Base-by-base conservation (phyloP, 2,329 filamentous ascomycete species). In the Fusarium globosum region DNA sequence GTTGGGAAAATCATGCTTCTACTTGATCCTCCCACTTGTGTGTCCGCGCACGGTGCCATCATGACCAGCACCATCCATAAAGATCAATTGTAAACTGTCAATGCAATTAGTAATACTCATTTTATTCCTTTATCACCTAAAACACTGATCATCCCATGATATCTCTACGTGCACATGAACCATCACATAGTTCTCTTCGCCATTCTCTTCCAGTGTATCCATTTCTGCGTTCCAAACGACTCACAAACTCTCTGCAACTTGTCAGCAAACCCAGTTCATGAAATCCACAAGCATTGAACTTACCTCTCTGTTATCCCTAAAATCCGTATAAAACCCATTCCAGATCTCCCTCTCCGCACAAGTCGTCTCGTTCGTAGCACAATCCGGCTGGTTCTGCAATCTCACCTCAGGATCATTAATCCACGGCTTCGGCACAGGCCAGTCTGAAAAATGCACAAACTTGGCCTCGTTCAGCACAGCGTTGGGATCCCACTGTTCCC, bases 391-490 rank as follows among this genome's bases (percentile, higher is more conserved):
- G 4, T 59, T 59, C 33, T 59, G 51, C 20, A 55, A 18, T 28
- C 51, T 55, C 30, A 59, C 18, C 6, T 56, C 69, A 0, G 36
- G 33, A 28, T 70, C 70, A 7, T 61, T 36, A 0, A 73, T 48
- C 86, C 86, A 88, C 2, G 86, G 86, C 75, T 94, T 94, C 1
- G 91, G 90, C 23, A 93, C 78, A 3, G 92, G 92, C 89, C 89
- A 92, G 79, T 94, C 92, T 13, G 89, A 91, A 79, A 94, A 94
- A 78, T 94, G 92, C 4, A 94, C 83, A 35, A 91, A 85, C 72
- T 92, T 93, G 14, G 90, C 89, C 76, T 92, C 89, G 23, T 85
- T 85, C 51, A 88, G 82, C 2, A 86, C 84, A 23, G 79, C 62
- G 60, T 80, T n/a, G 1, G 91, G 85, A 78, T 93, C 87, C 90